These are phyloP conservation scores for Boletus rex-veris DNA, from an alignment of 768 basidiomycete genomes.

Conservation along the genomic window DNA sequence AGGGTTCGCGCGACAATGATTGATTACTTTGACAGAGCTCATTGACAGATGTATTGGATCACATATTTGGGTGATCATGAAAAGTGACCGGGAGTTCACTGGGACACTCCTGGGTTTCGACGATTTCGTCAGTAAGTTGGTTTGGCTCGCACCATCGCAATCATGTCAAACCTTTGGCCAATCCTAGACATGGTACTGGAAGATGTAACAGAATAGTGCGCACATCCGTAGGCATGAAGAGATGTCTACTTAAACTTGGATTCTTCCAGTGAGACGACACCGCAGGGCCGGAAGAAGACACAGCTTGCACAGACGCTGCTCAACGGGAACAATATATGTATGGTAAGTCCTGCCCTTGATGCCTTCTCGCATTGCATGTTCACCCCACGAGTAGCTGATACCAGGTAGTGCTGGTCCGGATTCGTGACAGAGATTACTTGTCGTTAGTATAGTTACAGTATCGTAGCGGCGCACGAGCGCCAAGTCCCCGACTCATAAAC, in stretches of 20 bases:
- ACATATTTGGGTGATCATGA: slow-evolving; percentile 98
- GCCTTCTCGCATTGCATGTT: neutral
- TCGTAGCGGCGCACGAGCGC: too few relatives aligned
- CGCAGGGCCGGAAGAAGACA: slow-evolving; percentile 76
- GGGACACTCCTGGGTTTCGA: slow-evolving; percentile 95
- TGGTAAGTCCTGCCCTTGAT: slow-evolving; percentile 52
- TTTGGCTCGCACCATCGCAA: neutral
- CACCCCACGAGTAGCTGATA: slow-evolving; percentile 45
- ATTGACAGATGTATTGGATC: slow-evolving; percentile 98
- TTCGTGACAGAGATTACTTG: slow-evolving; percentile 6
- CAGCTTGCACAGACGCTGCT: slow-evolving; percentile 83
- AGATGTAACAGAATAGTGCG: slow-evolving; percentile 95
- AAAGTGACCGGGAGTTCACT: slow-evolving; percentile 94
- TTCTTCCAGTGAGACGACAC: slow-evolving; percentile 71
- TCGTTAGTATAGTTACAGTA: neutral
- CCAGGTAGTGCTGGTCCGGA: slow-evolving; percentile 72
- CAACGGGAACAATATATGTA: slow-evolving; percentile 96
- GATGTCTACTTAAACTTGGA: neutral
- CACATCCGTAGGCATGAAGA: slow-evolving; percentile 7
- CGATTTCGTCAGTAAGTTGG: slow-evolving; percentile 95
- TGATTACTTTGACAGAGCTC: slow-evolving; percentile 54
- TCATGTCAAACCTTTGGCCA: neutral
- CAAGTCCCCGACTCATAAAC: too few relatives aligned
- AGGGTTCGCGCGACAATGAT: neutral
- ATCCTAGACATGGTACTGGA: slow-evolving; percentile 85